A percentile compares a stretch with the other conserved stretches of the same genome.
These are phyloP conservation scores for Claviceps capensis DNA, from an alignment of 2,329 filamentous ascomycete species.

Conservation along the genomic window DNA sequence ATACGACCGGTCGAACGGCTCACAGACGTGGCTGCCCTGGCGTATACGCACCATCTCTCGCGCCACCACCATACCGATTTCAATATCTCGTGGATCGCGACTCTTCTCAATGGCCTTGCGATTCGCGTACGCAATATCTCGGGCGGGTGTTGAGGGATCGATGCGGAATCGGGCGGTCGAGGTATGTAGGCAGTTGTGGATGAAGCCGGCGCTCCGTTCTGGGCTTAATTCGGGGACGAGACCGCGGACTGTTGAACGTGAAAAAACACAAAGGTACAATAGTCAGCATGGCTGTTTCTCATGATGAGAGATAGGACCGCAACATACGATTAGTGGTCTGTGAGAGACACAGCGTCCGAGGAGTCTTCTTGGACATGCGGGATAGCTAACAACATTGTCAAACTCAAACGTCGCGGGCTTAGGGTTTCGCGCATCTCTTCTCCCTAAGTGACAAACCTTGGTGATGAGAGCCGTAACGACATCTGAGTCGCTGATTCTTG, in stretches of 20 bases:
- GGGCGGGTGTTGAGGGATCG: not conserved
- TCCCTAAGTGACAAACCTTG: conserved; percentile 2
- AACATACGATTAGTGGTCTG: conserved; percentile 2
- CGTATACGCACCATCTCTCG: conserved; percentile 1
- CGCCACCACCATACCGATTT: not conserved
- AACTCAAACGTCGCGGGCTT: not conserved
- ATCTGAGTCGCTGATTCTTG: conserved; percentile 5
- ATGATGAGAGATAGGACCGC: too few species aligned
- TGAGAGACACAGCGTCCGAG: not conserved
- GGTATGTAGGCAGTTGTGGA: not conserved
- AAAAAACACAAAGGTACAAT: not conserved
- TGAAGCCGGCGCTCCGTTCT: not conserved
- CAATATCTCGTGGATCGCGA: not conserved
- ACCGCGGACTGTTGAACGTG: not conserved
- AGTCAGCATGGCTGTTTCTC: not conserved
- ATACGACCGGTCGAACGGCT: not conserved
- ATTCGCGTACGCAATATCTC: conserved; percentile 1
- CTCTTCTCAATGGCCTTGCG: conserved; percentile 1
- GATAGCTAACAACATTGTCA: not conserved
- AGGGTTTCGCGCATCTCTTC: not conserved
- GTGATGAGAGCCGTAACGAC: conserved; percentile 4
- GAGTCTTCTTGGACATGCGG: conserved; percentile 1
- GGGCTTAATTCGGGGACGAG: not conserved
- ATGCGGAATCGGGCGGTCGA: not conserved
- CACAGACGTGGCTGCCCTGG: conserved; percentile 1